phyloP scores from a whole-genome alignment of 2,329 filamentous ascomycete genomes.

The Ascochyta koolunga region DNA sequence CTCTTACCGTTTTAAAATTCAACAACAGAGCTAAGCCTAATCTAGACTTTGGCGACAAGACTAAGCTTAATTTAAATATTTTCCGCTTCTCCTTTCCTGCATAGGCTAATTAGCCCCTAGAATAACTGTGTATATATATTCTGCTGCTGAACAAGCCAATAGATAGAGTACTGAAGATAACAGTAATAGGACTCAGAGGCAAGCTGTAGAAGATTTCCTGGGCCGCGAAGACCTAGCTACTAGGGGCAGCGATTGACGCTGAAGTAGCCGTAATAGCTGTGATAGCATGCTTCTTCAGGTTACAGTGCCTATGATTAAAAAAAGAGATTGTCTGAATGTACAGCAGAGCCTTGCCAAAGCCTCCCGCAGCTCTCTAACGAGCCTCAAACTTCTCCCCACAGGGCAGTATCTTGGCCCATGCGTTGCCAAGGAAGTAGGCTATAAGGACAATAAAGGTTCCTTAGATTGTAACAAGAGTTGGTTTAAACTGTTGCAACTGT shows the following conservation, averaged over 20 bases:
- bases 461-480: constrained; percentile 20
- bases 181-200: constrained; percentile 16
- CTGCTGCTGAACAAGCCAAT: constrained; percentile 17
- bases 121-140: too few relatives aligned
- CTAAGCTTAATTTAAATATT: too few relatives aligned
- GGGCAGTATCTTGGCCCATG: constrained; percentile 19
- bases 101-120: too few relatives aligned
- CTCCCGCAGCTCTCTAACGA: constrained; percentile 19
- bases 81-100: too few relatives aligned
- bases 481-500: constrained; percentile 17
- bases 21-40: too few relatives aligned
- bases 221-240: constrained; percentile 22
- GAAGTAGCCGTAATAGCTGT: constrained; percentile 23
- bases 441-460: constrained; percentile 25
- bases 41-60: too few relatives aligned
- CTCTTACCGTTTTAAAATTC: too few relatives aligned
- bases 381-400: constrained; percentile 23
- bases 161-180: constrained; percentile 23
- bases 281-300: constrained; percentile 21
- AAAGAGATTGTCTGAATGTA: constrained; percentile 22
- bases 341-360: constrained; percentile 12
- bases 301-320: constrained; percentile 21
- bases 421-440: constrained; percentile 21
- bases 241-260: constrained; percentile 21
- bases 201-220: constrained; percentile 21